Conservation (phyloP, 805 yeast genomes). For the Yamadazyma akitaensis region DNA sequence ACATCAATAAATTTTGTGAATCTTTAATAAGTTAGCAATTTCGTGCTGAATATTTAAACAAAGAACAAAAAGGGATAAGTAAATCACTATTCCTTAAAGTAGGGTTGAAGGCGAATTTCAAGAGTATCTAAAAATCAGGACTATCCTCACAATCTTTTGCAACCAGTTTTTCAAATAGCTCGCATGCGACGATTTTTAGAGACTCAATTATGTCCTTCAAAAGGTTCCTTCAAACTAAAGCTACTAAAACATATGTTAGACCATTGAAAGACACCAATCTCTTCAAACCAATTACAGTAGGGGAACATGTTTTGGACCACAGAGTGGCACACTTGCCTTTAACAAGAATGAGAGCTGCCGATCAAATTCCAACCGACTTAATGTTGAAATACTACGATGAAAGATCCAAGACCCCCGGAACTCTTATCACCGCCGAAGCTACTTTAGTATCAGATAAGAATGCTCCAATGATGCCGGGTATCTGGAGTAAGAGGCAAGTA, state of each 20-base stretch:
- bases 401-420: slow-evolving; percentile 30
- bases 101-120: too few species aligned
- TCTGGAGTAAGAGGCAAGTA: slow-evolving; percentile 48
- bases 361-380: slow-evolving; percentile 28
- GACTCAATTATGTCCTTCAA: not conserved
- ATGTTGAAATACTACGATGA: slow-evolving; percentile 27
- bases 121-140: too few species aligned
- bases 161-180: too few species aligned
- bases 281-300: slow-evolving; percentile 36
- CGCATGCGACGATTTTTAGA: too few species aligned
- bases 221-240: not conserved
- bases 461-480: slow-evolving; percentile 45
- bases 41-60: too few species aligned
- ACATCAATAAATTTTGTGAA: too few species aligned
- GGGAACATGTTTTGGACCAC: slow-evolving; percentile 21
- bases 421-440: slow-evolving; percentile 33
- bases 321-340: slow-evolving; percentile 26
- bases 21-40: too few species aligned
- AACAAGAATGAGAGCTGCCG: slow-evolving; percentile 23
- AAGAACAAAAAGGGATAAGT: too few species aligned
- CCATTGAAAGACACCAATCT: slow-evolving; percentile 22
- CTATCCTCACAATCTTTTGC: too few species aligned
- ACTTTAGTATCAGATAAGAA: slow-evolving; percentile 33
- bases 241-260: not conserved
- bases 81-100: too few species aligned